Conservation (phyloP, 2,329 filamentous ascomycete species). For the Fusarium sp. region DNA sequence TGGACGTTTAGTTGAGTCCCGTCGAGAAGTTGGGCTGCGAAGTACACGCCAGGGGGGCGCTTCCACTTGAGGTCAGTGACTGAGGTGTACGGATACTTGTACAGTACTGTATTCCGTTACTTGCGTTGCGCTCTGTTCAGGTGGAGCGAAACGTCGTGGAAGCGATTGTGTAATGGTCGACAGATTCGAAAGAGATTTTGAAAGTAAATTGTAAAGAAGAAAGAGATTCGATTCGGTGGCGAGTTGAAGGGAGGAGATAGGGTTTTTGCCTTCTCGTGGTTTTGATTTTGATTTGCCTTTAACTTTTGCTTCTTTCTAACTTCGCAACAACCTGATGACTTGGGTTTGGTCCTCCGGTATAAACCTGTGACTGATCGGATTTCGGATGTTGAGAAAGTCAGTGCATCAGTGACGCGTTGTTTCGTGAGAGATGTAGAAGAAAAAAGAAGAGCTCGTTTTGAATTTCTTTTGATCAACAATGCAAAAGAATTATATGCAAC, state of each 20-base stretch:
- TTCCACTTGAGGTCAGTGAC: constrained; percentile 1
- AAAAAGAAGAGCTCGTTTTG: not conserved
- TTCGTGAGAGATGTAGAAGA: not conserved
- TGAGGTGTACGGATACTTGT: constrained; percentile 1
- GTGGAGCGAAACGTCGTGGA: constrained; percentile 36
- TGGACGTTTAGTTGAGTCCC: not conserved
- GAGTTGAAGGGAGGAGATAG: not conserved
- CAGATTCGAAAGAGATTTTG: not conserved
- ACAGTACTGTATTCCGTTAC: not conserved
- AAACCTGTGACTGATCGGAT: constrained; percentile 22
- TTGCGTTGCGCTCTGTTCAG: constrained; percentile 6
- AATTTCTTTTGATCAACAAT: constrained; percentile 2
- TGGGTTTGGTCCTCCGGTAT: constrained; percentile 12
- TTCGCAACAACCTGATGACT: constrained; percentile 19
- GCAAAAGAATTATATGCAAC: not conserved
- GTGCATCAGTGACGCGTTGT: constrained; percentile 4
- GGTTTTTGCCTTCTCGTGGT: not conserved
- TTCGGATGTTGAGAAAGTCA: not conserved
- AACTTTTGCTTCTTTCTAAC: constrained; percentile 17
- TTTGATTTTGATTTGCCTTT: not conserved
- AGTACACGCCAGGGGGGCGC: constrained; percentile 24
- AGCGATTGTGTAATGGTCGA: constrained; percentile 30
- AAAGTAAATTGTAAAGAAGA: not conserved
- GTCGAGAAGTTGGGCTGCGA: constrained; percentile 1
- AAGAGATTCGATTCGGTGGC: not conserved